Percentiles rank a stretch among this genome's conserved stretches.
These are phyloP conservation scores for Aspergillus novoparasiticus DNA, from an alignment of 2,329 filamentous ascomycete genomes.

Conservation along the genomic window DNA sequence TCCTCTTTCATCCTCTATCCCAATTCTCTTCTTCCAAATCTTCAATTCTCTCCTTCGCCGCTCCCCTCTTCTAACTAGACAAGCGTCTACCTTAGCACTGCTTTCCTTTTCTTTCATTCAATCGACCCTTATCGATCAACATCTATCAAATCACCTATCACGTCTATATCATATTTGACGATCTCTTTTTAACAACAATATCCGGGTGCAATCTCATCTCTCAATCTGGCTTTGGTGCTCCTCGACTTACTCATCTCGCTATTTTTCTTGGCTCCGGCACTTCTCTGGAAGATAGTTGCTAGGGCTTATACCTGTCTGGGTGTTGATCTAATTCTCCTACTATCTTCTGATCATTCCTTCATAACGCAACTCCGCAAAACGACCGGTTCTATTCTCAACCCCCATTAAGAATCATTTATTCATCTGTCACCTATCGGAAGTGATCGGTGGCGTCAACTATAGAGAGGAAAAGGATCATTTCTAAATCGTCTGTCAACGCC, in stretches of 20 bases:
- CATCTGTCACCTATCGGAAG: constrained; percentile 21
- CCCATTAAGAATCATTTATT: constrained; percentile 23
- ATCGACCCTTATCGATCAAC: not conserved
- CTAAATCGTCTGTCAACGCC: not conserved
- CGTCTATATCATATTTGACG: not conserved
- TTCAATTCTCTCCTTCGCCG: not conserved
- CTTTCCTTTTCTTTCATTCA: not conserved
- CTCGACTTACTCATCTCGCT: not conserved
- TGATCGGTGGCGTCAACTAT: constrained; percentile 13
- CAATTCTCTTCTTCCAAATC: not conserved
- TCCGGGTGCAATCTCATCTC: not conserved
- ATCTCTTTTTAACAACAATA: not conserved
- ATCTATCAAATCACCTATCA: not conserved
- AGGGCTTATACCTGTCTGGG: constrained; percentile 3
- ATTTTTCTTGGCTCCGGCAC: constrained; percentile 13
- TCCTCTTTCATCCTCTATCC: not conserved
- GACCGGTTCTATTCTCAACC: constrained; percentile 31
- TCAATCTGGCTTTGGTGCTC: not conserved
- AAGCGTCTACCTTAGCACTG: not conserved
- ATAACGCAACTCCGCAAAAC: constrained; percentile 18
- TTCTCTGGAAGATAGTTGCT: constrained; percentile 27
- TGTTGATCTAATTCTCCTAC: not conserved
- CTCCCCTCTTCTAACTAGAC: not conserved
- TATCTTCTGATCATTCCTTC: constrained; percentile 3
- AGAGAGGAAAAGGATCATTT: constrained; percentile 5